A percentile compares a stretch with the other conserved stretches of the same genome.
phyloP scores from a whole-genome alignment of 441 rosid species.

The Euphorbia celastroides region DNA sequence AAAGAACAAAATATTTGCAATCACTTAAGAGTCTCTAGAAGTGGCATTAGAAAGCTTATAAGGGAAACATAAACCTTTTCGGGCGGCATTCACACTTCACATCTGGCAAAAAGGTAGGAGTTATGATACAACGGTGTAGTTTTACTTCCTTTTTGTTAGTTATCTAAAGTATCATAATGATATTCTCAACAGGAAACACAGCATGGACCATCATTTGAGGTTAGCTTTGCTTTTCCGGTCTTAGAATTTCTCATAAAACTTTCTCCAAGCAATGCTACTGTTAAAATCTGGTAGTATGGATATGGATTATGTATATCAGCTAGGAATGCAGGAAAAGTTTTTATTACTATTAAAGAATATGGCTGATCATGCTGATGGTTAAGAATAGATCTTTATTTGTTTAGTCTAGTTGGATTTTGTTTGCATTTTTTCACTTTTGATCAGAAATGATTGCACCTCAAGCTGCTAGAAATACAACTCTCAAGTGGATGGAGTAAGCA shows the following conservation, averaged over 20 bases:
- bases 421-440: conserved; percentile 13
- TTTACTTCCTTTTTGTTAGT: too few relatives aligned
- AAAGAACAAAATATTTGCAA: too few relatives aligned
- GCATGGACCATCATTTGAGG: conserved; percentile 94
- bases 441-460: conserved; percentile 98
- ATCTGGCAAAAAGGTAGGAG: too few relatives aligned
- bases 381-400: not conserved
- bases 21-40: too few relatives aligned
- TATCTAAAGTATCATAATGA: too few relatives aligned
- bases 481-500: conserved; percentile 91
- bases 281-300: not conserved
- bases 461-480: conserved; percentile 96
- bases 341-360: not conserved
- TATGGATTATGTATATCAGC: not conserved
- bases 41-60: too few relatives aligned
- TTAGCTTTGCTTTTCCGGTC: conserved; percentile 30
- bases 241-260: not conserved
- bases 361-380: not conserved
- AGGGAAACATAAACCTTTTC: too few relatives aligned
- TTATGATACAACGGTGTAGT: too few relatives aligned
- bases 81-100: too few relatives aligned
- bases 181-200: conserved; percentile 76
- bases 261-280: not conserved
- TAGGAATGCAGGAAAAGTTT: not conserved
- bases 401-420: not conserved